phyloP scores from a whole-genome alignment of 148 eudicot species.

The Arbutus unedo region DNA sequence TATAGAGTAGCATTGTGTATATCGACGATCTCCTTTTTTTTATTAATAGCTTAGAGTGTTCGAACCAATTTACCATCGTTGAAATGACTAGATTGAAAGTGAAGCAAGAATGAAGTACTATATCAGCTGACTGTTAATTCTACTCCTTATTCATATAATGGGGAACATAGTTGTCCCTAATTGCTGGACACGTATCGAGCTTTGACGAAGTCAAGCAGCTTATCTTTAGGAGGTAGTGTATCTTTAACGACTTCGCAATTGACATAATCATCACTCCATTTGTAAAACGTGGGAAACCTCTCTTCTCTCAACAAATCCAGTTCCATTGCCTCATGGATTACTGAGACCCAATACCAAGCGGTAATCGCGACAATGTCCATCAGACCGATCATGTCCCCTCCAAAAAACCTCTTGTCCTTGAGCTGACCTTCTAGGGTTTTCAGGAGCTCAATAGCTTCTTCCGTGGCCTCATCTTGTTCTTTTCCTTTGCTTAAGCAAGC shows the following conservation, averaged over 20 bases:
- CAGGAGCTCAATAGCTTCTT: slow-evolving; percentile 32
- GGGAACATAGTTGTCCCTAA: background rate
- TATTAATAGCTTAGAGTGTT: too few relatives aligned
- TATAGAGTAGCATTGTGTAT: too few relatives aligned
- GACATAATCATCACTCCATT: slow-evolving; percentile 2
- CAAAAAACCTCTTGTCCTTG: slow-evolving; percentile 41
- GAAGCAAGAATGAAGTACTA: background rate
- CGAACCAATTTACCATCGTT: too few relatives aligned
- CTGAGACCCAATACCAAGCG: slow-evolving; percentile 36
- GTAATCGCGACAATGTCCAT: slow-evolving; percentile 40
- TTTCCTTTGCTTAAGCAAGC: slow-evolving; percentile 24
- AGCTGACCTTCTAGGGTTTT: slow-evolving; percentile 40
- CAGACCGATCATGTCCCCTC: slow-evolving; percentile 41
- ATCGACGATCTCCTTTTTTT: too few relatives aligned
- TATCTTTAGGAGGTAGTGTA: background rate
- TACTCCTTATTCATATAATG: too few relatives aligned
- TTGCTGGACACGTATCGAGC: background rate
- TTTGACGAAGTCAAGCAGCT: background rate
- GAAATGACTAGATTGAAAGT: background rate
- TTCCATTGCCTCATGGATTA: slow-evolving; percentile 25
- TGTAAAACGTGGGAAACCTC: slow-evolving; percentile 29
- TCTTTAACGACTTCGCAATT: background rate
- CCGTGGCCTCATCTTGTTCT: slow-evolving; percentile 29
- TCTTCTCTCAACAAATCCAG: slow-evolving; percentile 32
- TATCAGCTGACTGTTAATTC: too few relatives aligned